A percentile compares a stretch with the other conserved stretches of the same genome.
phyloP scores from a whole-genome alignment of 140 eudicot genomes.

The Senecio squalidus region DNA sequence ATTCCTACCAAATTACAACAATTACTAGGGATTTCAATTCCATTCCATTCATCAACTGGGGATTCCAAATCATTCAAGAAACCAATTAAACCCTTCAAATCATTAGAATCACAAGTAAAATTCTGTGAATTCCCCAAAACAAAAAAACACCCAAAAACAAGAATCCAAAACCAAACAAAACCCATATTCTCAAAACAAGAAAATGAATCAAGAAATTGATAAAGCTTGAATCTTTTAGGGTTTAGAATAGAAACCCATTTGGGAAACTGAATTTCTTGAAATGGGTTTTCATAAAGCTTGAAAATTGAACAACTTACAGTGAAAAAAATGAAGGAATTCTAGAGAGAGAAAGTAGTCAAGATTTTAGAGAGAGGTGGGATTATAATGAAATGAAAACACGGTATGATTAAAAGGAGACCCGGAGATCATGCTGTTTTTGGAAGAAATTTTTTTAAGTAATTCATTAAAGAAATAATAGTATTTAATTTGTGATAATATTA shows the following conservation, averaged over 20 bases:
- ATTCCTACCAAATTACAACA: slow-evolving; percentile 63
- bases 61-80: slow-evolving; percentile 36
- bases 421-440: not conserved
- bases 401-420: slow-evolving; percentile 16
- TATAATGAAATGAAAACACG: slow-evolving; percentile 1
- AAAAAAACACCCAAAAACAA: slow-evolving; percentile 13
- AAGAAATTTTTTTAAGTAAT: too few relatives aligned
- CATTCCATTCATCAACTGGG: slow-evolving; percentile 33
- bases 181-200: slow-evolving; percentile 6
- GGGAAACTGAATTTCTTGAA: slow-evolving; percentile 2
- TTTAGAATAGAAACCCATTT: slow-evolving; percentile 1
- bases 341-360: slow-evolving; percentile 24
- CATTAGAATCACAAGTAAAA: slow-evolving; percentile 42
- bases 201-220: not conserved
- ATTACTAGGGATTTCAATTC: slow-evolving; percentile 27
- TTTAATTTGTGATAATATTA: too few relatives aligned
- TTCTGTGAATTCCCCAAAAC: slow-evolving; percentile 31
- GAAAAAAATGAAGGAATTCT: too few relatives aligned
- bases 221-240: not conserved
- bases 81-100: slow-evolving; percentile 25
- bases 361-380: slow-evolving; percentile 11
- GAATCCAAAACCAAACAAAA: slow-evolving; percentile 8
- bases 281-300: slow-evolving; percentile 4
- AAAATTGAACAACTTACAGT: too few relatives aligned
- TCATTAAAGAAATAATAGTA: too few relatives aligned